Conservation (phyloP, 495 filamentous ascomycete species). For the Penicillium simplicissimum region DNA sequence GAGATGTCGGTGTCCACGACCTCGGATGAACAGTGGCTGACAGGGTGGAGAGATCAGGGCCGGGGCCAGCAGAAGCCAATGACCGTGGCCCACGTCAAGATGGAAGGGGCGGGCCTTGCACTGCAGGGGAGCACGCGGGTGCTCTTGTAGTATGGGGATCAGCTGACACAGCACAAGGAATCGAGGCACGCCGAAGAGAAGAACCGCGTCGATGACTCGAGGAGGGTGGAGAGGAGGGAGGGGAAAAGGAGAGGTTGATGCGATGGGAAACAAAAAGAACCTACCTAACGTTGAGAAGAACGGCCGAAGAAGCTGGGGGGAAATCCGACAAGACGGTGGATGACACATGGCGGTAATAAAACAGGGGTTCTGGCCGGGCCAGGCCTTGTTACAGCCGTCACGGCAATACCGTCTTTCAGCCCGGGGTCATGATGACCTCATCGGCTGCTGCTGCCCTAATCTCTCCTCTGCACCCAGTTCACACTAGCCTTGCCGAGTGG, state of each 20-base stretch:
- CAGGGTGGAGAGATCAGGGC: slow-evolving; percentile 31
- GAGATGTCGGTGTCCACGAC: slow-evolving; percentile 35
- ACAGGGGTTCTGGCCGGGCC: slow-evolving; percentile 6
- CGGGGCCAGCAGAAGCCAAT: slow-evolving; percentile 38
- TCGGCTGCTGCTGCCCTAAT: slow-evolving; percentile 1
- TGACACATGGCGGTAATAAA: slow-evolving; percentile 17
- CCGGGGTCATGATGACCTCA: slow-evolving; percentile 25
- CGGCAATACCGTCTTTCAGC: slow-evolving; percentile 3
- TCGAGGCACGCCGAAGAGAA: not conserved
- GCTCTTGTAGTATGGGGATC: not conserved
- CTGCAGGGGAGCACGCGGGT: slow-evolving; percentile 32
- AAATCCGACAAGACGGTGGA: slow-evolving; percentile 6
- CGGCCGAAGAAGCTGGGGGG: slow-evolving; percentile 5
- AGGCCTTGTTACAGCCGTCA: slow-evolving; percentile 2
- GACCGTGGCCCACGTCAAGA: slow-evolving; percentile 45
- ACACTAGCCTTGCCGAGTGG: not conserved
- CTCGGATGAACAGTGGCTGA: slow-evolving; percentile 31
- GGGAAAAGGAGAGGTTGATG: not conserved
- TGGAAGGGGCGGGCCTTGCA: slow-evolving; percentile 21
- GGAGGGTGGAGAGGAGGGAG: not conserved
- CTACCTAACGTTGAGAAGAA: slow-evolving; percentile 8
- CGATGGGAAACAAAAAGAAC: not conserved
- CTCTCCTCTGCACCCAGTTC: no score
- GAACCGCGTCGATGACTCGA: no score
- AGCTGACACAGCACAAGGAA: not conserved